Base-by-base conservation (phyloP, 2,329 filamentous ascomycete genomes). In the Sporothrix protearum region DNA sequence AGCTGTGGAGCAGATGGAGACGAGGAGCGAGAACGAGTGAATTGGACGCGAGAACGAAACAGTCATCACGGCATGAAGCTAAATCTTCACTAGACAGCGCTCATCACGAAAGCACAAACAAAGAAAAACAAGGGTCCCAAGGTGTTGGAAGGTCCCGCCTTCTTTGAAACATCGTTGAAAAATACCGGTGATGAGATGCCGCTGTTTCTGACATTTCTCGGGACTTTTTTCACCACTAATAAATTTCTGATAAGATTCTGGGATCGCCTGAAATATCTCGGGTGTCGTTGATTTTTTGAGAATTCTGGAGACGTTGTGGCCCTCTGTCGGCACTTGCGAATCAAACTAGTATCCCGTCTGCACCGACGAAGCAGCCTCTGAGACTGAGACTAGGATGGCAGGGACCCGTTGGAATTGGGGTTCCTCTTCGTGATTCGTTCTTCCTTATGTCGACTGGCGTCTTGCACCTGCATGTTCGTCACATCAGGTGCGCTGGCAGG, bases 311-410 rank as follows among this genome's bases (percentile, higher is more conserved):
- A 61, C 19, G 4, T 22, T 22, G 30, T 22, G 30, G 55, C 22
- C 33, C 55, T 22, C 12, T 57, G 45, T 64, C 39, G 59, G 59
- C 36, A 64, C 59, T 64, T 64, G 59, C 36, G 45, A 64, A 45
- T 64, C 8, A 45, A 64, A 53, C 49, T 25, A 4, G n/a, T 10
- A 4, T 12, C 22, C 49, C 42, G 42, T 12, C 42, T 47, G 42
- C 42, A 12, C 42, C 42, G 42, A 61, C 28, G 19, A 47, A 47
- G 33, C 16, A 45, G 36, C n/a, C n/a, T 28, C 36, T n/a, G 42
- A 22, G 42, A 25, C 63, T 66, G 63, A 45, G 30, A n/a, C 28
- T 45, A 28, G 10, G 9, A 42, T 28, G n/a, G 36, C 59, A 64
- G 36, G 59, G 19, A 25, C 57, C 14, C 30, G 16, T 42, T 25